A percentile compares a stretch with the other conserved stretches of the same genome.
Conservation (phyloP, 441 rosid genomes). For the Biscutella laevigata region DNA sequence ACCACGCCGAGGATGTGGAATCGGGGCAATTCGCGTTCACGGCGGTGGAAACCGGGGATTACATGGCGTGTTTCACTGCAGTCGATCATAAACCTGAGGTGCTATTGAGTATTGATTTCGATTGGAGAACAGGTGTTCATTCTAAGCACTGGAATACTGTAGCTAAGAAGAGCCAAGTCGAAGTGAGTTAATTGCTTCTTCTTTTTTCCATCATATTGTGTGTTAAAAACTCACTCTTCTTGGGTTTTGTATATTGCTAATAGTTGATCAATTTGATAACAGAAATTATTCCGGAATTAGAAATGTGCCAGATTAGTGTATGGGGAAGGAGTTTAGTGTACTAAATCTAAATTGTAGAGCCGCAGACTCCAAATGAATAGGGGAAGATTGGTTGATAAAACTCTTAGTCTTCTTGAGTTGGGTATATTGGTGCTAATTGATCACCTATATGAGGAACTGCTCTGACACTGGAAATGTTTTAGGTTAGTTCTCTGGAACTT, state of each 20-base stretch:
- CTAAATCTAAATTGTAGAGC: too few relatives aligned
- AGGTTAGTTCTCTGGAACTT: not conserved
- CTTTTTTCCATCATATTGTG: too few relatives aligned
- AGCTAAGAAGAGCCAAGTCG: constrained; percentile 64
- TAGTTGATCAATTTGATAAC: not conserved
- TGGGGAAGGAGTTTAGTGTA: too few relatives aligned
- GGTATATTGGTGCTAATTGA: not conserved
- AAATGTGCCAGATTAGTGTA: too few relatives aligned
- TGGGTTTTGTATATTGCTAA: too few relatives aligned
- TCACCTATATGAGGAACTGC: not conserved
- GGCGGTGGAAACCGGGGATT: constrained; percentile 53
- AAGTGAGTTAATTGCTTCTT: too few relatives aligned
- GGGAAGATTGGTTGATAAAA: too few relatives aligned
- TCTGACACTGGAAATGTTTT: not conserved
- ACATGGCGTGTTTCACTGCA: too few relatives aligned
- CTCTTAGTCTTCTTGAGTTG: too few relatives aligned
- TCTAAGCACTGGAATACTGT: constrained; percentile 52
- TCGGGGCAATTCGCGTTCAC: constrained; percentile 63
- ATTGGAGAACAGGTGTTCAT: constrained; percentile 57
- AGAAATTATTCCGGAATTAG: not conserved
- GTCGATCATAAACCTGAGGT: constrained; percentile 36
- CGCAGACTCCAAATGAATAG: not conserved
- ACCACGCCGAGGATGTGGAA: constrained; percentile 41
- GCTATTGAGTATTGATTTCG: constrained; percentile 46
- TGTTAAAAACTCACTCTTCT: too few relatives aligned